These are phyloP conservation scores for Halophytophthora polymorphica DNA, from an alignment of 352 stramenopile species.

Conservation along the genomic window DNA sequence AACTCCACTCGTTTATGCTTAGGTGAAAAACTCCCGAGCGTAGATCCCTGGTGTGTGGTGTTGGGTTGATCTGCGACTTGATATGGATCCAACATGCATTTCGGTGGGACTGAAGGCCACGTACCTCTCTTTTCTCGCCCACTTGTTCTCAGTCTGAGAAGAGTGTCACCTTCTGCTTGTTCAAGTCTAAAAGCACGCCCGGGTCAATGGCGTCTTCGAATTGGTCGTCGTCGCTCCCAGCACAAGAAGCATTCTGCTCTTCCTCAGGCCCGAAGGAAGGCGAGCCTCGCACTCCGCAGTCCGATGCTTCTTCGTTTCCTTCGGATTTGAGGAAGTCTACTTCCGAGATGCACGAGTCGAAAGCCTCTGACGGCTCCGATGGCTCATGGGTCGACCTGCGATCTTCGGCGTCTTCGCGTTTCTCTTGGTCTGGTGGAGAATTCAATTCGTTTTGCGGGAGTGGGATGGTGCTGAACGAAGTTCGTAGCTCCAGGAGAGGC, in stretches of 20 bases:
- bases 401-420: slow-evolving; percentile 4
- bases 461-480: not conserved
- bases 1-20: too few species aligned
- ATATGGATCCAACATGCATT: too few species aligned
- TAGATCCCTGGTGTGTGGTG: too few species aligned
- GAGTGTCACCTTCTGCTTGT: not conserved
- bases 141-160: not conserved
- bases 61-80: too few species aligned
- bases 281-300: not conserved
- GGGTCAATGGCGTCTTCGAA: slow-evolving; percentile 22
- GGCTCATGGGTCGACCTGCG: slow-evolving; percentile 15
- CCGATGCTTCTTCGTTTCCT: not conserved
- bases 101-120: too few species aligned
- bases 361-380: slow-evolving; percentile 15
- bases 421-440: not conserved
- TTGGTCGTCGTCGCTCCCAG: slow-evolving; percentile 12
- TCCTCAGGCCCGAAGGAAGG: not conserved
- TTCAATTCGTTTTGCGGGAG: not conserved
- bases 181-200: not conserved
- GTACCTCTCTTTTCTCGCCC: too few species aligned
- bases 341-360: slow-evolving; percentile 24
- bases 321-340: slow-evolving; percentile 1
- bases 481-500: not conserved
- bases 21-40: too few species aligned
- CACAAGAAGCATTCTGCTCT: not conserved